Evolutionary conservation across 164 flowering plant species (phyloP).

Genomic region (Taxillus chinensis): DNA sequence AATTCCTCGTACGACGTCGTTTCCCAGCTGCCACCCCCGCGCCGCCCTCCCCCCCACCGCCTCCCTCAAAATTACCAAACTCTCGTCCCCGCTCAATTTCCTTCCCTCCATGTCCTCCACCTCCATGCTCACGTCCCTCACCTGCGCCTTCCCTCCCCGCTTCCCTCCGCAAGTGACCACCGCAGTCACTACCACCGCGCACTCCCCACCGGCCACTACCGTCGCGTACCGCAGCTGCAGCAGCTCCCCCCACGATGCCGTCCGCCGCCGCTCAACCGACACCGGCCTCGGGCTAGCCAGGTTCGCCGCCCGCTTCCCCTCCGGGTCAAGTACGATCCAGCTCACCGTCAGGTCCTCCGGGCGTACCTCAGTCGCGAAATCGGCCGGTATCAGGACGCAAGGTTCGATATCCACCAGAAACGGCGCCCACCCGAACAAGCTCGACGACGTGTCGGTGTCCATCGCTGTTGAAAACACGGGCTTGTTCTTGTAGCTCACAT

Average conservation of each 20-base stretch:
- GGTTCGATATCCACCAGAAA: constrained; percentile 40
- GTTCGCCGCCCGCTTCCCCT: constrained; percentile 39
- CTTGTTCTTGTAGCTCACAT: constrained; percentile 32
- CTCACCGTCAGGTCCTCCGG: constrained; percentile 28
- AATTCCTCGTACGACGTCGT: constrained; percentile 26
- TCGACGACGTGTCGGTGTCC: constrained; percentile 27
- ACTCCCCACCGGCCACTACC: constrained; percentile 26
- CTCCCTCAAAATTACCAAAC: constrained; percentile 33
- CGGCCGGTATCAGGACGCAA: constrained; percentile 33
- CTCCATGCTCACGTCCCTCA: constrained; percentile 60
- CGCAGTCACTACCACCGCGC: constrained; percentile 25
- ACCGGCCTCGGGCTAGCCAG: constrained; percentile 47
- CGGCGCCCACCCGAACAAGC: constrained; percentile 49
- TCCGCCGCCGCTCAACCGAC: constrained; percentile 53
- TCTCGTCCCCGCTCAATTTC: constrained; percentile 39
- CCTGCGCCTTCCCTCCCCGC: constrained; percentile 34
- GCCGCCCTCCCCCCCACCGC: constrained; percentile 29
- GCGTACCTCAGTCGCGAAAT: constrained; percentile 9
- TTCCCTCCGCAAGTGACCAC: constrained; percentile 33
- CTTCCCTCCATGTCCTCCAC: constrained; percentile 70
- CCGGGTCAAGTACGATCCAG: constrained; percentile 37
- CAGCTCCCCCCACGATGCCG: constrained; percentile 11
- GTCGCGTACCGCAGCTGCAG: constrained; percentile 35
- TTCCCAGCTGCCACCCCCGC: constrained; percentile 4
- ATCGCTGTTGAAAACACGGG: constrained; percentile 40